Evolutionary conservation across 495 filamentous ascomycete genomes (phyloP), one percentile per base, ranked within the genome.

Genomic region (Poronia punctata): DNA sequence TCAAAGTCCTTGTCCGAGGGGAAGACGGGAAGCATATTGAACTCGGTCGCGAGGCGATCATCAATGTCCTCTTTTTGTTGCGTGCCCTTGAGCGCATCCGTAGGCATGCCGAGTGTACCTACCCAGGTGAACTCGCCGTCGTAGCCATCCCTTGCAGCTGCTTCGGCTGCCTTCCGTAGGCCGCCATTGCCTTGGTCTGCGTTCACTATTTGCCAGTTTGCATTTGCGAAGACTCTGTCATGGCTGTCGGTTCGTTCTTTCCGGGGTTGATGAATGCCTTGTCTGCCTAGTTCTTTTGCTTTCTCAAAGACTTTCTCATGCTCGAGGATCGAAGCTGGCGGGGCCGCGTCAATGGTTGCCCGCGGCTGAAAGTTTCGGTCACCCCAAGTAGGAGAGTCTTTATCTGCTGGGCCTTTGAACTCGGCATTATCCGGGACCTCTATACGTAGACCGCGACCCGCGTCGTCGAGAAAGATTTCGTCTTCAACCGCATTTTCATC

Each of bases 181-280:
- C 87, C 89, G 11, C 87, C 88, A 60, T 96, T 96, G 29, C 88
- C 88, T 59, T 90, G 86, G 38, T 92, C 81, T 0, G 87, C 84
- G 18, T 78, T 78, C 49, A 85, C 83, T 15, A 96, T 74, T n/a
- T 72, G 82, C 87, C 87, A 96, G 39, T 79, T 70, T 7, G 79
- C 79, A 29, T 71, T 59, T 11, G 78, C 80, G 47, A 84, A 83
- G 9, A 75, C 70, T 12, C 77, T 74, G 35, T 86, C 83, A 35
- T 74, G 69, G 43, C 70, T 75, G 7, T 74, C 69, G 50, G 67
- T 75, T n/a, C 71, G 53, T 9, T 55, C 54, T 23, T 50, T 54
- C 40, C 62, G 59, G 39, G 65, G 71, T 54, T 74, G 70, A 15
- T 62, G 53, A 38, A 71, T 40, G 35, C 69, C 70, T 48, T 64